Percentiles rank a stretch among this genome's conserved stretches.
These are phyloP conservation scores for Talaromyces rugulosus DNA, from an alignment of 2,329 filamentous ascomycete species.

Conservation along the genomic window DNA sequence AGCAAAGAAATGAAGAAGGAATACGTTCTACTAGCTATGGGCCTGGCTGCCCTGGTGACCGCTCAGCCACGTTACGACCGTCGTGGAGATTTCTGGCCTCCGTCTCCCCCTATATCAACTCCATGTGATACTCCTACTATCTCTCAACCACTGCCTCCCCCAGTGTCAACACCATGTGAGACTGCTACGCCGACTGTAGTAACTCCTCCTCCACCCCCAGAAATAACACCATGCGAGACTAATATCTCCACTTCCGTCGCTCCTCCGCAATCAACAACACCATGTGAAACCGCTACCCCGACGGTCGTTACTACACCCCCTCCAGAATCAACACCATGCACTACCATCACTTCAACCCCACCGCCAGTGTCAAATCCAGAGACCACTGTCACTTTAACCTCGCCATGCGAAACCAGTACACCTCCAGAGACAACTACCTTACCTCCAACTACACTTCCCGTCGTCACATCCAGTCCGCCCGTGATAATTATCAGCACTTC, in stretches of 20 bases:
- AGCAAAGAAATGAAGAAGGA: conserved; percentile 4
- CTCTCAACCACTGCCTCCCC: neutral
- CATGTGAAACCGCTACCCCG: neutral
- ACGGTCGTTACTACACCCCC: neutral
- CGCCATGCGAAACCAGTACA: neutral
- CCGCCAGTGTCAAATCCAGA: neutral
- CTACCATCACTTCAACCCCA: neutral
- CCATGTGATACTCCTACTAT: neutral
- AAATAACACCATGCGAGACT: neutral
- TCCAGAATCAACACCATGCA: neutral
- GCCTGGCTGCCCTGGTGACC: neutral
- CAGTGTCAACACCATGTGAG: neutral
- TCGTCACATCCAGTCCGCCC: neutral
- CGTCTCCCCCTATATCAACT: neutral
- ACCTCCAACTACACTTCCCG: neutral
- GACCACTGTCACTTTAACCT: neutral
- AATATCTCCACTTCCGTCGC: neutral
- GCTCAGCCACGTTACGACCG: neutral
- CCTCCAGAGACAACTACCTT: neutral
- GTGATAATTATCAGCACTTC: neutral
- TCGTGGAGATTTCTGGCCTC: neutral
- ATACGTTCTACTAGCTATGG: conserved; percentile 1
- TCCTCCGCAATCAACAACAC: neutral
- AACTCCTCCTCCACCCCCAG: neutral
- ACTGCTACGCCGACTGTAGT: neutral